Evolutionary conservation across 1,284 basidiomycete species (phyloP), one percentile per base, ranked within the genome.

Genomic region (Xanthoconium separans): DNA sequence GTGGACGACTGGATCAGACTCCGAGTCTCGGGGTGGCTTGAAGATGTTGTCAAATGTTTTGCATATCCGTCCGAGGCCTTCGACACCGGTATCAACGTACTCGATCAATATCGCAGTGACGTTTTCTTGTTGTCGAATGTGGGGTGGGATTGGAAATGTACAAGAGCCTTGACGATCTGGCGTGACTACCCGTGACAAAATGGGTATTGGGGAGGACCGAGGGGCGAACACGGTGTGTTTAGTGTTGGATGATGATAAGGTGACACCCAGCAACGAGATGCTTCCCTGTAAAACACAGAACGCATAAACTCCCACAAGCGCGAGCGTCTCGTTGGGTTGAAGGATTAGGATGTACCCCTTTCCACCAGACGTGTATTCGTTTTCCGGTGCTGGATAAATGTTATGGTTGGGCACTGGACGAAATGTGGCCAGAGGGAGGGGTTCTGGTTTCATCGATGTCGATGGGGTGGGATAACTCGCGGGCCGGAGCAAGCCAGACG

Each of bases 191-290:
- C 54, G 54, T 43, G 73, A 67, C 20, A 89, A 67, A 18, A 79
- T 62, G 4, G 89, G 87, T 8, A 91, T 66, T 1, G 89, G 85
- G 8, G 85, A 80, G 0, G 82, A 89, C 12, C 79, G 76, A 0
- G 87, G 85, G 2, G 87, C 84, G 62, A 82, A 91, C 22, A 90
- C 72, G 22, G 66, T 66, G 55, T 88, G 75, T 6, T 61, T 55
- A 1, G 54, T 63, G 5, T 61, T 44, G 0, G 82, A 81, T 2
- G 81, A 64, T 1, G 55, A 44, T 9, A 90, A 64, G 0, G 66
- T 70, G 9, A 76, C 71, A 1, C 85, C 87, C 13, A 73, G 70
- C 0, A 90, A 41, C 4, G 74, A 70, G 41, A 90, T 59, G 12
- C 74, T 70, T 2, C 88, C 88, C 49, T 72, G 75, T 6, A 89